phyloP scores from a whole-genome alignment of 2,329 filamentous ascomycete species.

The Rhytidhysteron rufulum region DNA sequence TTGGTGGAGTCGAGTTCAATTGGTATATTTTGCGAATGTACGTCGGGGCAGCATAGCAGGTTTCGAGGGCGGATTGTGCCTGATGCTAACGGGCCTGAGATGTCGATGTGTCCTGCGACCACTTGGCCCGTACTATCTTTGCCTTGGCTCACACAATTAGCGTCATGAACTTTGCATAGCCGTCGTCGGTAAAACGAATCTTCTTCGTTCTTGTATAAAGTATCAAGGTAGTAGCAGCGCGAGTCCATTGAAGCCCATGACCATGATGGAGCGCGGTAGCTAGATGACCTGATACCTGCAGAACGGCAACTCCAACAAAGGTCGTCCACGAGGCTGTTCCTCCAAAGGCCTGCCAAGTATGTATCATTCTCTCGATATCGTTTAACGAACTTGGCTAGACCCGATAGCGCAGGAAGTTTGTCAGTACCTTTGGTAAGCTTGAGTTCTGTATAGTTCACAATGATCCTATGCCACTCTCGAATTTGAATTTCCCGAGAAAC shows the following conservation, averaged over 20 bases:
- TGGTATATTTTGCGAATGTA: no score
- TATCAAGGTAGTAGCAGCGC: no score
- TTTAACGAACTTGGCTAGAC: conserved; percentile 1
- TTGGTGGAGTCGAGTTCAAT: no score
- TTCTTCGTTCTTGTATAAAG: no score
- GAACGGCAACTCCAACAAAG: neutral
- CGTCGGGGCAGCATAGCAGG: no score
- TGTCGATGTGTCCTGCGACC: no score
- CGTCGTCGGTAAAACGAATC: no score
- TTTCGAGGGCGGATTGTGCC: no score
- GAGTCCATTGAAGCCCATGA: conserved; percentile 1
- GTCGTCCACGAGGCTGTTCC: neutral
- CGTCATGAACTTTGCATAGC: no score
- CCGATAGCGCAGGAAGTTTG: conserved; percentile 6
- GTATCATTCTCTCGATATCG: conserved; percentile 1
- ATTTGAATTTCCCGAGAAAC: neutral
- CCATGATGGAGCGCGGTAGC: neutral
- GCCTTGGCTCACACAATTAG: no score
- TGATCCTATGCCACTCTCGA: neutral
- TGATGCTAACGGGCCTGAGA: no score
- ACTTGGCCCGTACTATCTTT: no score
- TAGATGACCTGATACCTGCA: neutral
- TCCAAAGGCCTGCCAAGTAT: conserved; percentile 5
- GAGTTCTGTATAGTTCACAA: conserved; percentile 1
- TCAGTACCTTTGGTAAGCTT: conserved; percentile 2